Base-by-base conservation (phyloP, 2,329 filamentous ascomycete species). In the Stagonosporopsis cucurbitacearum region DNA sequence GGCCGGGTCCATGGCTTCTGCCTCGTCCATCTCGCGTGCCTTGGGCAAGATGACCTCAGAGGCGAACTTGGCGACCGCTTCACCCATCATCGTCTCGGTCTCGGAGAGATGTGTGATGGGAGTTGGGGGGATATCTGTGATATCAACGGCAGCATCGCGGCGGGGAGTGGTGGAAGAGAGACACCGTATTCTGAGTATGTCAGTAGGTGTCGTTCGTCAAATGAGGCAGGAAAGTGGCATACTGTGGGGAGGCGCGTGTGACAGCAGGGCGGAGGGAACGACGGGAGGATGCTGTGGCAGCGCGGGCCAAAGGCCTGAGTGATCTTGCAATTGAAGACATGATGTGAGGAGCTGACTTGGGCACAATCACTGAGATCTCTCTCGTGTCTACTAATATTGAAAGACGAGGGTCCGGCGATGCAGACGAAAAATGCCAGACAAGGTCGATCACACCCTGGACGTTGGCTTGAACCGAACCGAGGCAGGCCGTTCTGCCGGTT, bases 1-100 rank as follows among this genome's bases (percentile, higher is more conserved):
- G 1, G 84, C 75, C 0, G 91, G 88, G 75, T 98, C 95, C 95
- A 99, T 98, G 54, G 84, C 78, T 82, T 99, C 95, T 26, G 89
- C 88, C 82, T 99, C 95, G 75, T 99, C 95, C 95, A 99, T 99
- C 17, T 96, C 93, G 54, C 95, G 90, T 11, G 91, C 93, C 76
- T 92, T 94, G 50, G 95, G 95, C 47, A 93, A 86, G 65, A 99
- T 89, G 26, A 92, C 85, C 52, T 97, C 92, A 72, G 86, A 87
- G 62, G 95, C 92, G 70, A 98, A 98, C 77, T 95, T 96, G 67
- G 87, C 87, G 4, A 99, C 94, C 1, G 90, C 85, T 54, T 99
- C 94, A 60, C 88, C 86, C 90, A 99, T 96, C 71, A 95, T 86
- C 13, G 85, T 72, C 79, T 99, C 95, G 56, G 90, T 88, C 78